Conservation (phyloP, 139 green algal genomes). For the Auxenochlorella protothecoides region DNA sequence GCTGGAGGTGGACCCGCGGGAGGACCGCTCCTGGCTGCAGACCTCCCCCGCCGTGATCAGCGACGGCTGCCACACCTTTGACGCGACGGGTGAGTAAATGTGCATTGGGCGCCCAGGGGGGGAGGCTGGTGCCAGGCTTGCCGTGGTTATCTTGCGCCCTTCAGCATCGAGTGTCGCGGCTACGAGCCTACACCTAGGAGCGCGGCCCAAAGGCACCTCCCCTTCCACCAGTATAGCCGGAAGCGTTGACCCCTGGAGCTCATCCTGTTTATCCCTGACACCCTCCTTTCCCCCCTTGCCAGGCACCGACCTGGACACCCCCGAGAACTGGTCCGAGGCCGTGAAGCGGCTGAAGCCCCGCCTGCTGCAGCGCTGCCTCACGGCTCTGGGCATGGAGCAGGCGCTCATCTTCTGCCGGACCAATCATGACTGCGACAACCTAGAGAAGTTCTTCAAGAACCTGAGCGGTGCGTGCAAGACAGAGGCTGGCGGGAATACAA, state of each 20-base stretch:
- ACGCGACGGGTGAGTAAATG: conserved; percentile 17
- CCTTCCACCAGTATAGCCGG: too few species aligned
- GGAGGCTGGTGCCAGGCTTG: not conserved
- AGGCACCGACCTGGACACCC: conserved; percentile 25
- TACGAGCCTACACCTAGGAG: too few species aligned
- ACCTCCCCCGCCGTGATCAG: conserved; percentile 42
- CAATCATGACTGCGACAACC: conserved; percentile 71
- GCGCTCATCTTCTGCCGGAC: conserved; percentile 56
- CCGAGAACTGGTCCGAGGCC: conserved; percentile 43
- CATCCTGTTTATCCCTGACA: not conserved
- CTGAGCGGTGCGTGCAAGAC: conserved; percentile 10
- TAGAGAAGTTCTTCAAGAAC: conserved; percentile 60
- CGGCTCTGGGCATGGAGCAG: conserved; percentile 51
- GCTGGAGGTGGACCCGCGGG: conserved; percentile 45
- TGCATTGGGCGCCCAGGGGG: not conserved
- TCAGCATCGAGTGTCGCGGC: too few species aligned
- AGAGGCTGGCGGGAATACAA: too few species aligned
- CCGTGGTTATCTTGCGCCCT: too few species aligned
- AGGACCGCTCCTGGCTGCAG: conserved; percentile 60
- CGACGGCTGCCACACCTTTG: conserved; percentile 50
- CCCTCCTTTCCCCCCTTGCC: not conserved
- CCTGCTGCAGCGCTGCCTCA: conserved; percentile 53
- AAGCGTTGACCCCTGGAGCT: not conserved
- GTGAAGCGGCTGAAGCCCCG: conserved; percentile 71
- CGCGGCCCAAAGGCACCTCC: too few species aligned